phyloP scores from a whole-genome alignment of 2,329 filamentous ascomycete genomes.

The Monosporascus sp. region DNA sequence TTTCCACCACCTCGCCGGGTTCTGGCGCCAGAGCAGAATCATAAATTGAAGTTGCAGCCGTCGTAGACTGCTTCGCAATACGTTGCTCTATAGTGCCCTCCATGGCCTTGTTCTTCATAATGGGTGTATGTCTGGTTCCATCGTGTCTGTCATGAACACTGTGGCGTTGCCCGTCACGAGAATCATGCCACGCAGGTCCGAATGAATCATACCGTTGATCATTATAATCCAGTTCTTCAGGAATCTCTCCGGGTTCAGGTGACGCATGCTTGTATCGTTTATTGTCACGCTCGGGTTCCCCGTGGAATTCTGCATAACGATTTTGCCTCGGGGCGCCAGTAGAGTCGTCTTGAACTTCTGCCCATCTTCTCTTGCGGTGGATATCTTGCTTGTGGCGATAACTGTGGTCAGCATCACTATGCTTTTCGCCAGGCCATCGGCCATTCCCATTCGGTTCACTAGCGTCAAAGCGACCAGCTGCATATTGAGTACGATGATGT shows the following conservation, averaged over 20 bases:
- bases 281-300: slow-evolving; percentile 5
- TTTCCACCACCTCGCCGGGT: background rate
- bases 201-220: background rate
- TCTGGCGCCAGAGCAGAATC: background rate
- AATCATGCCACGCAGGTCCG: background rate
- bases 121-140: background rate
- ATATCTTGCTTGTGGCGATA: slow-evolving; percentile 6
- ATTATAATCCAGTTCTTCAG: background rate
- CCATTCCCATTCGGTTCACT: slow-evolving; percentile 7
- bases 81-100: slow-evolving; percentile 6
- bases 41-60: background rate
- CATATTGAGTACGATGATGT: background rate
- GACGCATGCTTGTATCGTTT: slow-evolving; percentile 17
- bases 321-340: slow-evolving; percentile 5
- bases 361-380: slow-evolving; percentile 16
- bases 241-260: slow-evolving; percentile 18
- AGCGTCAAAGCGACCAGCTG: slow-evolving; percentile 15
- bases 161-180: background rate
- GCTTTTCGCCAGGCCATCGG: background rate
- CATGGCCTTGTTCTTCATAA: slow-evolving; percentile 10
- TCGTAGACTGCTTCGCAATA: slow-evolving; percentile 2
- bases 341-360: slow-evolving; percentile 6
- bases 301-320: slow-evolving; percentile 3
- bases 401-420: slow-evolving; percentile 2
- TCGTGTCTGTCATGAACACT: background rate